A percentile compares a stretch with the other conserved stretches of the same genome.
Evolutionary conservation across 2,329 filamentous ascomycete species (phyloP).

Genomic region (Calonectria pteridis): DNA sequence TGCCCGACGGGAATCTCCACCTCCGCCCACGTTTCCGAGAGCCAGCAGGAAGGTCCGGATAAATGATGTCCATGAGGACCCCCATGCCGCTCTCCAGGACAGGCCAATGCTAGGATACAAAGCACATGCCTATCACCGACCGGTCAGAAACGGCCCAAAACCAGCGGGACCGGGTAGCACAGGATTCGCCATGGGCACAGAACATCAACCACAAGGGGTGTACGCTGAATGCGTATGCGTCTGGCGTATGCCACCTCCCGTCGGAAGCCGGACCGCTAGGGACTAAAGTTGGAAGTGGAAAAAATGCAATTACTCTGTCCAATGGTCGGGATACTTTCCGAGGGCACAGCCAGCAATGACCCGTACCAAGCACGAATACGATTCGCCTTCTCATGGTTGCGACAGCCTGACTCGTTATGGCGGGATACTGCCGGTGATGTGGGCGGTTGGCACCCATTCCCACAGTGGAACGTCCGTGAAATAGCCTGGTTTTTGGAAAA

Average conservation of each 20-base stretch:
- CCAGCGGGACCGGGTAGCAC: neutral
- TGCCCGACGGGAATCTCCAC: slow-evolving; percentile 10
- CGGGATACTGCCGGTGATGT: slow-evolving; percentile 11
- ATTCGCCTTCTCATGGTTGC: slow-evolving; percentile 12
- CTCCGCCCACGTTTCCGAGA: slow-evolving; percentile 24
- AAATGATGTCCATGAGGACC: neutral
- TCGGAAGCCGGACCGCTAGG: slow-evolving; percentile 22
- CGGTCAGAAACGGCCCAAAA: slow-evolving; percentile 16
- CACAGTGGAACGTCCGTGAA: neutral
- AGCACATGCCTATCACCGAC: slow-evolving; percentile 1
- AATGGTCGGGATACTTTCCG: neutral
- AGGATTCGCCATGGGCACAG: neutral
- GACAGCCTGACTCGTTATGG: slow-evolving; percentile 20
- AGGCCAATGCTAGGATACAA: neutral
- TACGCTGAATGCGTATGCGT: slow-evolving; percentile 12
- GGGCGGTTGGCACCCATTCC: slow-evolving; percentile 6
- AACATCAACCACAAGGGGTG: neutral
- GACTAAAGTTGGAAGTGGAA: slow-evolving; percentile 4
- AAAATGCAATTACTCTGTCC: neutral
- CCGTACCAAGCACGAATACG: slow-evolving; percentile 1
- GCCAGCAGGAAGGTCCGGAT: slow-evolving; percentile 17
- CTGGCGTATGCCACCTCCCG: slow-evolving; percentile 6
- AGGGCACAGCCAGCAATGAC: neutral
- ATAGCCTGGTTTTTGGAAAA: neutral
- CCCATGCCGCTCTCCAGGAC: neutral